phyloP scores from a whole-genome alignment of 768 basidiomycete species.

The Sarcodon aspratus region DNA sequence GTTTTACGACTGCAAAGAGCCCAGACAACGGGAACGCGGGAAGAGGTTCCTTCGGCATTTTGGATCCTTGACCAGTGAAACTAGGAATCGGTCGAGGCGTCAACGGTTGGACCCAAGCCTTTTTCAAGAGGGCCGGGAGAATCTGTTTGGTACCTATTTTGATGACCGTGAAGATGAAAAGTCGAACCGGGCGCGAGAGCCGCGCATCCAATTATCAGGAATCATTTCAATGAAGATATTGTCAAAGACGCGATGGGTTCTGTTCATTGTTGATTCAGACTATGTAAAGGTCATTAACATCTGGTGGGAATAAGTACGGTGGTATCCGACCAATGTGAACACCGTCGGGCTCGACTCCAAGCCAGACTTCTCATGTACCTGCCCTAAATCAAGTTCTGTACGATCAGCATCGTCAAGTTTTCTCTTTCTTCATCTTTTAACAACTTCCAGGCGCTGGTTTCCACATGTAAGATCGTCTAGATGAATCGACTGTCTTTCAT shows the following conservation, averaged over 20 bases:
- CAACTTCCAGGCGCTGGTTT: constrained; percentile 42
- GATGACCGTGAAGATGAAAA: too few species aligned
- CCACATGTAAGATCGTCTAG: constrained; percentile 44
- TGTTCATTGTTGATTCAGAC: too few species aligned
- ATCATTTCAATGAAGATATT: not conserved
- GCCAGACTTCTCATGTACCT: constrained; percentile 11
- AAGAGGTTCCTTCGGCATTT: constrained; percentile 57
- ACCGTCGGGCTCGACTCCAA: not conserved
- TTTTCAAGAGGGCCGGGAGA: not conserved
- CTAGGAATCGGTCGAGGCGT: not conserved
- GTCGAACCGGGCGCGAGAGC: not conserved
- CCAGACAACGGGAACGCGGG: constrained; percentile 58
- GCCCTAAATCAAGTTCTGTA: constrained; percentile 31
- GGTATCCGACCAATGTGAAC: not conserved
- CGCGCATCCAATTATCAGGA: not conserved
- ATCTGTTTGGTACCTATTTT: not conserved
- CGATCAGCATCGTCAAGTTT: not conserved
- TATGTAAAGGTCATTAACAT: not conserved
- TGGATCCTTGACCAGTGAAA: not conserved
- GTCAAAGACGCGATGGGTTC: not conserved
- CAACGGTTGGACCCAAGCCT: not conserved
- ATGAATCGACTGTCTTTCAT: constrained; percentile 35
- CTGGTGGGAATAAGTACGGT: not conserved
- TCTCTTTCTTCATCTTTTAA: constrained; percentile 45
- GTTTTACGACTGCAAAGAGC: constrained; percentile 84